Evolutionary conservation across 352 stramenopile genomes (phyloP), one percentile per base, ranked within the genome.

Genomic region (Pilasporangium apinafurcum): DNA sequence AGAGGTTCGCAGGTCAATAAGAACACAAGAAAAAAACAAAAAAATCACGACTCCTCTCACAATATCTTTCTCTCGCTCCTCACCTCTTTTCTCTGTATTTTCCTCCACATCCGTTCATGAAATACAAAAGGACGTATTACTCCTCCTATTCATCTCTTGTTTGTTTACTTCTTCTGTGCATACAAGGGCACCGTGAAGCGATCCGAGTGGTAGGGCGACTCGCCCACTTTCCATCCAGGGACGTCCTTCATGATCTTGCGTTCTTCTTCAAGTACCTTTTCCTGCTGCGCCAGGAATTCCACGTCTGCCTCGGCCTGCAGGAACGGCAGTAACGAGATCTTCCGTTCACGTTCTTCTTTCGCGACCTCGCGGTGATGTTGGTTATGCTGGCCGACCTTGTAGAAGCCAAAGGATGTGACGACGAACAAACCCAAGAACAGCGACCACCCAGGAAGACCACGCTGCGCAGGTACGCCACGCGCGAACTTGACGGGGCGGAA

Each of bases 281-380:
- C 76, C 59, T 97, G 78, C 40, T 92, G 59, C 51, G 85, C 62
- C 27, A 95, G 58, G 56, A 86, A 89, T 57, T 93, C 75, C 29
- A 89, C 82, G 68, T 98, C 95, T n/a, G 92, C 84, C 60, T 98
- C 95, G 13, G 94, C 94, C 62, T 98, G 95, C 41, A 98, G 72
- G 59, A 97, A 89, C 14, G 93, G 90, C 36, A 95, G 72, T 56
- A 98, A 77, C 14, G 89, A 70, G 53, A 97, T 96, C 42, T 89
- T 82, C 36, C 89, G 84, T 69, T 97, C 85, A 41, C 93, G 91
- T 72, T 97, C 82, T 51, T 97, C 90, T 28, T 62, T 59, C 30
- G 61, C 57, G 35, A 89, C 41, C 39, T 72, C 68, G 32, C 81
- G 81, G 48, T 74, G 62, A 39, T 69, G 46, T 49, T 88, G 62